Conservation (phyloP, 495 filamentous ascomycete genomes). For the Penicillium antarcticum region DNA sequence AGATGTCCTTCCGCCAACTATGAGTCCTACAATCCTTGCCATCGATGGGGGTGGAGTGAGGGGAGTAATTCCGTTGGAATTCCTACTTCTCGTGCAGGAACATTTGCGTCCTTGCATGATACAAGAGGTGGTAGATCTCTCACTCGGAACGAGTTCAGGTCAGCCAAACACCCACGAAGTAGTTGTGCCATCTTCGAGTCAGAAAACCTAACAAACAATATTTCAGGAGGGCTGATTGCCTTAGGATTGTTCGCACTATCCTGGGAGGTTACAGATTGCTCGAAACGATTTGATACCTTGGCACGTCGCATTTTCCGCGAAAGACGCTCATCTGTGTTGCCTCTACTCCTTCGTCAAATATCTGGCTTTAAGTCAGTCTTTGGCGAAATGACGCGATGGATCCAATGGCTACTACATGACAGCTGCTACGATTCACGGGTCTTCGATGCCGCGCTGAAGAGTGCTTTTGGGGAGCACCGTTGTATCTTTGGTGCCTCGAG, state of each 20-base stretch:
- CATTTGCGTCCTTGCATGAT: constrained; percentile 19
- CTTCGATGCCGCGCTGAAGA: constrained; percentile 24
- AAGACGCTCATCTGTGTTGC: constrained; percentile 7
- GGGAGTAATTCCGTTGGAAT: constrained; percentile 32
- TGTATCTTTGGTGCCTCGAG: constrained; percentile 20
- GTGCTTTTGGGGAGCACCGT: constrained; percentile 17
- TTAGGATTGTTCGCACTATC: constrained; percentile 23
- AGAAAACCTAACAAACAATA: too few relatives aligned
- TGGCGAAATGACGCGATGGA: constrained; percentile 10
- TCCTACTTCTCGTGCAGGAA: constrained; percentile 29
- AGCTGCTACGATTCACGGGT: constrained; percentile 23
- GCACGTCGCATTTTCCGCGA: constrained; percentile 23
- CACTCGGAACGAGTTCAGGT: constrained; percentile 33
- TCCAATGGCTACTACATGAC: constrained; percentile 26
- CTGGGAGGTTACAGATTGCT: constrained; percentile 19
- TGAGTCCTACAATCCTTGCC: constrained; percentile 30
- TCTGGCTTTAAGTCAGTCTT: constrained; percentile 12
- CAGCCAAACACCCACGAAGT: background rate
- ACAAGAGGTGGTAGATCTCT: constrained; percentile 30
- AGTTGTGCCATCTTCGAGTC: background rate
- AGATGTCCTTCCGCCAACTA: constrained; percentile 28
- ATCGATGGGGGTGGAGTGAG: constrained; percentile 33
- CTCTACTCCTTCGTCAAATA: constrained; percentile 5
- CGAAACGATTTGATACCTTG: constrained; percentile 21
- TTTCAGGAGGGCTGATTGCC: constrained; percentile 26